These are phyloP conservation scores for Gnomoniopsis smithogilvyi DNA, from an alignment of 2,329 filamentous ascomycete species.

Conservation along the genomic window DNA sequence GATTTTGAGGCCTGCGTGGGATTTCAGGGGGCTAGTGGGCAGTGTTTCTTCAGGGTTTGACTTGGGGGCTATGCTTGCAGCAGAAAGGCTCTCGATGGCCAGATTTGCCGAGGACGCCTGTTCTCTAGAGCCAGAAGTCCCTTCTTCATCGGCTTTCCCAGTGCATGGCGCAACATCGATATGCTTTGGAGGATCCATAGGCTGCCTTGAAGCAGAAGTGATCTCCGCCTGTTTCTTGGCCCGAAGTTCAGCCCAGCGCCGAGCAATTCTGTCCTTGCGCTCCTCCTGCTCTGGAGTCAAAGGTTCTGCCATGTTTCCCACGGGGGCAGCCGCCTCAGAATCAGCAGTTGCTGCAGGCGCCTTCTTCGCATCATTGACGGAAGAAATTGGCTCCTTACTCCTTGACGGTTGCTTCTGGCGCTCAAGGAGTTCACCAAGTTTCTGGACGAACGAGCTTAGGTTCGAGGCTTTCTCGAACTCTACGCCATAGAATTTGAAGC, in stretches of 20 bases:
- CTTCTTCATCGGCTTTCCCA: no score
- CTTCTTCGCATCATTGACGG: not conserved
- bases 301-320: not conserved
- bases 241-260: not conserved
- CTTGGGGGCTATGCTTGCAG: not conserved
- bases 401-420: not conserved
- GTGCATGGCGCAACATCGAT: not conserved
- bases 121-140: no score
- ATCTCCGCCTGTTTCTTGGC: not conserved
- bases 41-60: not conserved
- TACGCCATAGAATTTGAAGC: slow-evolving; percentile 5
- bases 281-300: not conserved
- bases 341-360: not conserved
- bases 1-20: not conserved
- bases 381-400: not conserved
- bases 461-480: not conserved
- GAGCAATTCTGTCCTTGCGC: not conserved
- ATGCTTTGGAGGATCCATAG: not conserved
- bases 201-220: not conserved
- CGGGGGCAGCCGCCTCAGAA: not conserved
- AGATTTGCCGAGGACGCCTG: no score
- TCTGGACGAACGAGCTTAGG: slow-evolving; percentile 2
- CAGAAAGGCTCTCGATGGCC: no score
- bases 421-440: not conserved
- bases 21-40: not conserved